Base-by-base conservation (phyloP, 805 yeast genomes). In the Pichia membranifaciens region DNA sequence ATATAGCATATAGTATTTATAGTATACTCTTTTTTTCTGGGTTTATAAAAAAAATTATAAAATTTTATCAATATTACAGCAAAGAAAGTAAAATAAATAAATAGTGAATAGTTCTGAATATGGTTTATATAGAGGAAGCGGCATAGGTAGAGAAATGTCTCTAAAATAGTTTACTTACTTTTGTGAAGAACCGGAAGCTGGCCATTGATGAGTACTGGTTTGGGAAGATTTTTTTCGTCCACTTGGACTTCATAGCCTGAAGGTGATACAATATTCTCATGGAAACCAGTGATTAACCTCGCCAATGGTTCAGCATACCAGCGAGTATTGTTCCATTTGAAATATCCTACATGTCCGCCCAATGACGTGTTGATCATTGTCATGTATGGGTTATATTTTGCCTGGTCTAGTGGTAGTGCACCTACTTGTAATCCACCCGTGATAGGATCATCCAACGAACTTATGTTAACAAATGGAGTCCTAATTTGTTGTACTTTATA, bases 281-380 rank as follows among this genome's bases (percentile, higher is more conserved):
- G 58, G 44, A 58, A 58, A 28, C 54, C 52, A 3, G 41, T 49
- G 17, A 64, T 21, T 12, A 75, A 71, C 48, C 67, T 65, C 22
- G 77, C 62, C 37, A 80, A 50, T 22, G 82, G 83, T 7, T 69
- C 66, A 4, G 77, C 65, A 54, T 74, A 78, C 95, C 95, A 87
- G 56, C 88, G 76, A 37, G 71, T 69, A 22, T 84, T 84, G 22
- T 72, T 67, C 41, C 70, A 65, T 53, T 74, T 71, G 51, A 79
- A 87, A 83, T 84, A 87, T n/a, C 87, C 93, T 45, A 87, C 72
- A 64, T 87, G 96, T 1, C 95, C 95, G 6, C 96, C 96, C 44
- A 76, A 70, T 37, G 75, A 71, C 6, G 90, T 82, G 49, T 79
- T 74, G 5, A 81, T 70, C 57, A 82, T 54, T 38, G 75, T 65